Conservation (phyloP, 2,329 filamentous ascomycete genomes). For the Colletotrichum sp. region DNA sequence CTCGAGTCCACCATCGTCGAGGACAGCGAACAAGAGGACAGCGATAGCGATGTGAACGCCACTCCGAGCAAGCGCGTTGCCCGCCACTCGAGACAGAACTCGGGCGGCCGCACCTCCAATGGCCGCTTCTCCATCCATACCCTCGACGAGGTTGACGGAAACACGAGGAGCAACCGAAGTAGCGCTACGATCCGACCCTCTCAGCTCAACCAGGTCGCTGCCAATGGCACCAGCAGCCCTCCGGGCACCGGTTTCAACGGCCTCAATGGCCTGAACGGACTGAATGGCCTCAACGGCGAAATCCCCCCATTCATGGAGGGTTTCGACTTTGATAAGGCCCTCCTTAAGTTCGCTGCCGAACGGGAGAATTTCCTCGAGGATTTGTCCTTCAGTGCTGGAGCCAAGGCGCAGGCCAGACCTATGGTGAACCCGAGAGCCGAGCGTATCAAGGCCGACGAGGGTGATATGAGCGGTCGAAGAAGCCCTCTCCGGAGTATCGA, state of each 20-base stretch:
- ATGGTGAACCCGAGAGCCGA: constrained; percentile 83
- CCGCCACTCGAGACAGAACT: constrained; percentile 67
- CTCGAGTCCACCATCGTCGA: constrained; percentile 67
- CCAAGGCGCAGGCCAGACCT: constrained; percentile 72
- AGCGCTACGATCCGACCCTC: constrained; percentile 66
- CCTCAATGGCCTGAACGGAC: constrained; percentile 33
- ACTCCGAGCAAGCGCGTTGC: constrained; percentile 41
- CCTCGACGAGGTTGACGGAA: constrained; percentile 63
- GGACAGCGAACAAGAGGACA: constrained; percentile 62
- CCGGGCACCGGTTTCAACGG: constrained; percentile 27
- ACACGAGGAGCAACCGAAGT: constrained; percentile 68
- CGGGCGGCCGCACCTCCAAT: constrained; percentile 63
- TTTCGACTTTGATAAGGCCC: constrained; percentile 91
- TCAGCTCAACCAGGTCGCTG: constrained; percentile 27
- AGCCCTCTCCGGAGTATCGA: constrained; percentile 60
- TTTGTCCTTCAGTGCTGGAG: constrained; percentile 85
- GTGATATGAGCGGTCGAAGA: constrained; percentile 52
- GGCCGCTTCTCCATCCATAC: constrained; percentile 58
- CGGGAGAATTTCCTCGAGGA: constrained; percentile 93
- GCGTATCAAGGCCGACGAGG: constrained; percentile 80
- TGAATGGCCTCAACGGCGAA: constrained; percentile 19
- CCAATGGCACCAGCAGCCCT: constrained; percentile 20
- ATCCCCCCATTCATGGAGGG: constrained; percentile 37
- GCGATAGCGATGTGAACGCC: constrained; percentile 33
- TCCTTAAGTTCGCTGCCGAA: constrained; percentile 95